Conservation (phyloP, 75 land plant genomes). For the Chamaecyparis obtusa region DNA sequence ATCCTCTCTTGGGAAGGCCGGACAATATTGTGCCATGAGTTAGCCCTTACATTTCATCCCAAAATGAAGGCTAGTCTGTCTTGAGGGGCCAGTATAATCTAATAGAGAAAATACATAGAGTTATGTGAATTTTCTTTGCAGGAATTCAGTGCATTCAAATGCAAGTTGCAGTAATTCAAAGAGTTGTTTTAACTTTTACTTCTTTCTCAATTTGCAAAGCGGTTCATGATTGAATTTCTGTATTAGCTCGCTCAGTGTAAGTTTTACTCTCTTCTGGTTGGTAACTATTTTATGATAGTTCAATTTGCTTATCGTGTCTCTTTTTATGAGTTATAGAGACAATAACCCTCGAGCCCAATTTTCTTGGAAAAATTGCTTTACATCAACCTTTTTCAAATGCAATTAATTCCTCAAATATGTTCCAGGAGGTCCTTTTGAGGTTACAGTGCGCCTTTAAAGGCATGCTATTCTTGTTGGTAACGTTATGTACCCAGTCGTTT, state of each 20-base stretch:
- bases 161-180: not conserved
- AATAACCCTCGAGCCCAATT: not conserved
- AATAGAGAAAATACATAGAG: not conserved
- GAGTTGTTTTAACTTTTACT: not conserved
- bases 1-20: not conserved
- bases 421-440: not conserved
- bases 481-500: not conserved
- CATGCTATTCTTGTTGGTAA: not conserved
- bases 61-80: not conserved
- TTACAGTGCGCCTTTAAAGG: not conserved
- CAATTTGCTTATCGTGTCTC: not conserved
- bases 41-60: not conserved
- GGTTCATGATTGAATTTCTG: not conserved
- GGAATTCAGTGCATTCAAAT: not conserved
- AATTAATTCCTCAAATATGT: not conserved
- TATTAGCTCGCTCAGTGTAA: not conserved
- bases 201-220: not conserved
- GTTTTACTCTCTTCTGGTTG: not conserved
- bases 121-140: not conserved
- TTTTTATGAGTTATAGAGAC: not conserved
- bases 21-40: not conserved
- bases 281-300: not conserved
- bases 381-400: not conserved
- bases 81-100: not conserved
- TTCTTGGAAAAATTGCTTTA: not conserved